Percentiles rank a stretch among this genome's conserved stretches.
phyloP scores from a whole-genome alignment of 179 eudicot genomes.

The Vitellaria paradoxa region DNA sequence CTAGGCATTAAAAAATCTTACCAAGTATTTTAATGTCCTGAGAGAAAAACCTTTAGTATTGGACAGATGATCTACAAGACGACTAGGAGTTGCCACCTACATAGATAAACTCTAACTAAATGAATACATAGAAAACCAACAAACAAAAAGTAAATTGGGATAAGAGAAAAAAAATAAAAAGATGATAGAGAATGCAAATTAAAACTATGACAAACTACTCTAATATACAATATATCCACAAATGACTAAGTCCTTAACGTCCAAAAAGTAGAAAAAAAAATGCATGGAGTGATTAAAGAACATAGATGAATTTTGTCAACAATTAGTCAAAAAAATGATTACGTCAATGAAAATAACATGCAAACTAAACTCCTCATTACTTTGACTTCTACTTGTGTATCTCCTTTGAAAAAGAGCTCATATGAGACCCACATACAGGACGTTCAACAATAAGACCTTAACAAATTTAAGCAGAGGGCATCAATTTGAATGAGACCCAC shows the following conservation, averaged over 20 bases:
- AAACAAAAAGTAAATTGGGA: neutral
- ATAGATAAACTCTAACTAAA: conserved; percentile 15
- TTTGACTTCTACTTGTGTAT: too few species aligned
- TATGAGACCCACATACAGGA: too few species aligned
- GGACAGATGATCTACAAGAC: conserved; percentile 88
- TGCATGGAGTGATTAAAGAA: neutral
- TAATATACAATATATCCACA: neutral
- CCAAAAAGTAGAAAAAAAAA: neutral
- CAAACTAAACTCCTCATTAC: too few species aligned
- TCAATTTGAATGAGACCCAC: too few species aligned
- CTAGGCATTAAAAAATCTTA: conserved; percentile 28
- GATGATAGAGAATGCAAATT: neutral
- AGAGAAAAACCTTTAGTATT: conserved; percentile 95
- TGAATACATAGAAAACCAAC: neutral
- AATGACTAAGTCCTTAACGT: neutral
- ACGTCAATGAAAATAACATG: too few species aligned
- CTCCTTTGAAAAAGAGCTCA: too few species aligned
- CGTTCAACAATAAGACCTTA: too few species aligned
- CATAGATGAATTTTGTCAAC: too few species aligned
- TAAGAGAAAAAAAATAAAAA: neutral
- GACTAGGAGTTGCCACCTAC: conserved; percentile 97
- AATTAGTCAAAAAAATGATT: too few species aligned
- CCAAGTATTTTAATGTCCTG: conserved; percentile 81
- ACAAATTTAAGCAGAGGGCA: too few species aligned
- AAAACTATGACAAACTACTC: neutral